Evolutionary conservation across 2,329 filamentous ascomycete species (phyloP).

Genomic region (Dryadomyces quercivorus): DNA sequence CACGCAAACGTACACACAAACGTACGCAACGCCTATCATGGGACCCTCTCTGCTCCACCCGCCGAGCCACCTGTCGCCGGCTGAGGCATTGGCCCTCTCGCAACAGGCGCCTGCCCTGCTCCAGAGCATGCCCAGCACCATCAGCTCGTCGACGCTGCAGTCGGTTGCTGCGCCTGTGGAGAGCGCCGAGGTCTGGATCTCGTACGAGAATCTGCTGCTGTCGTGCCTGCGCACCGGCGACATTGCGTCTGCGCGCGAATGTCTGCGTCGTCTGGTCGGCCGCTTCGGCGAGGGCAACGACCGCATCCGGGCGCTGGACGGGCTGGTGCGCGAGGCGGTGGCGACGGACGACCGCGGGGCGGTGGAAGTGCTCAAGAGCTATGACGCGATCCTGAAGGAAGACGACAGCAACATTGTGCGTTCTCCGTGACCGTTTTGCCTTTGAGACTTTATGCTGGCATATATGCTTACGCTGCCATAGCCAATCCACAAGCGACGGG

Average conservation of each 20-base stretch:
- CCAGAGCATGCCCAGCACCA: constrained; percentile 37
- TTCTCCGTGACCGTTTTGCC: constrained; percentile 12
- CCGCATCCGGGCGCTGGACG: constrained; percentile 70
- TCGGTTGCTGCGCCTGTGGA: constrained; percentile 49
- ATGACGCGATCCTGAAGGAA: constrained; percentile 61
- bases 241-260: constrained; percentile 61
- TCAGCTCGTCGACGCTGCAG: constrained; percentile 40
- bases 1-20: neutral
- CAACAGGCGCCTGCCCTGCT: constrained; percentile 48
- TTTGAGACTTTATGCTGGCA: neutral
- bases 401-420: constrained; percentile 71
- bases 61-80: constrained; percentile 42
- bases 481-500: constrained; percentile 75
- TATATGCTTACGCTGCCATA: constrained; percentile 19
- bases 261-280: constrained; percentile 60
- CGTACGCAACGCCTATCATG: constrained; percentile 22
- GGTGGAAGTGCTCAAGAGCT: constrained; percentile 59
- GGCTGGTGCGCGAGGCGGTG: constrained; percentile 81
- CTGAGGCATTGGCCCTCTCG: constrained; percentile 43
- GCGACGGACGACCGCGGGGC: constrained; percentile 46
- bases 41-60: constrained; percentile 41
- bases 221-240: constrained; percentile 78
- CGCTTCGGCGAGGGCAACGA: constrained; percentile 82
- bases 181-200: constrained; percentile 68
- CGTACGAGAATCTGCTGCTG: constrained; percentile 77